phyloP scores from a whole-genome alignment of 2,329 filamentous ascomycete genomes.

The Plenodomus lindquistii region DNA sequence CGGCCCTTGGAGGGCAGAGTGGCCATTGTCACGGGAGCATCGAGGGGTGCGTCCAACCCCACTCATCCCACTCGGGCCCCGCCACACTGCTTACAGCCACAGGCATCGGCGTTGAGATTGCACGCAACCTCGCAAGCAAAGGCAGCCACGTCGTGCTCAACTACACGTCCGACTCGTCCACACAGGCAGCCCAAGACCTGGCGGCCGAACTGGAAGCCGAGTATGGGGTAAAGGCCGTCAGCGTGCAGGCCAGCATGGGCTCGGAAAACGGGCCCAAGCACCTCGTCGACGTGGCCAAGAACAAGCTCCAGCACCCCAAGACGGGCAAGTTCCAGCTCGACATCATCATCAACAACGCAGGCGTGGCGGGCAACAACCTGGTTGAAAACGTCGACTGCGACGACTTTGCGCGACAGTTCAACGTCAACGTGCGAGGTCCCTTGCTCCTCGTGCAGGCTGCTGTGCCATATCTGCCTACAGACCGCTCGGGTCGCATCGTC shows the following conservation, averaged over 20 bases:
- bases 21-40: conserved; percentile 78
- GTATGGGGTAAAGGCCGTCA: conserved; percentile 63
- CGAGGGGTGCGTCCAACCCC: conserved; percentile 61
- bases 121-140: conserved; percentile 72
- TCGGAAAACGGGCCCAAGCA: conserved; percentile 62
- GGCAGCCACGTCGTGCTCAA: conserved; percentile 71
- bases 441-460: conserved; percentile 76
- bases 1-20: conserved; percentile 68
- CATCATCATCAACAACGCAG: conserved; percentile 88
- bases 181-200: conserved; percentile 56
- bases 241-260: conserved; percentile 73
- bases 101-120: conserved; percentile 75
- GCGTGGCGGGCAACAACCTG: conserved; percentile 65
- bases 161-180: conserved; percentile 69
- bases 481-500: conserved; percentile 68
- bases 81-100: background rate
- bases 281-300: conserved; percentile 62
- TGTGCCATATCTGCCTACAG: conserved; percentile 68
- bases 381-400: conserved; percentile 64
- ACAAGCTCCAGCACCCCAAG: conserved; percentile 61
- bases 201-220: conserved; percentile 59
- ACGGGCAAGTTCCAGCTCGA: conserved; percentile 69
- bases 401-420: conserved; percentile 74
- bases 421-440: conserved; percentile 81
- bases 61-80: background rate